phyloP scores from a whole-genome alignment of 1,284 basidiomycete genomes.

The Cutaneotrichosporon dermatis region DNA sequence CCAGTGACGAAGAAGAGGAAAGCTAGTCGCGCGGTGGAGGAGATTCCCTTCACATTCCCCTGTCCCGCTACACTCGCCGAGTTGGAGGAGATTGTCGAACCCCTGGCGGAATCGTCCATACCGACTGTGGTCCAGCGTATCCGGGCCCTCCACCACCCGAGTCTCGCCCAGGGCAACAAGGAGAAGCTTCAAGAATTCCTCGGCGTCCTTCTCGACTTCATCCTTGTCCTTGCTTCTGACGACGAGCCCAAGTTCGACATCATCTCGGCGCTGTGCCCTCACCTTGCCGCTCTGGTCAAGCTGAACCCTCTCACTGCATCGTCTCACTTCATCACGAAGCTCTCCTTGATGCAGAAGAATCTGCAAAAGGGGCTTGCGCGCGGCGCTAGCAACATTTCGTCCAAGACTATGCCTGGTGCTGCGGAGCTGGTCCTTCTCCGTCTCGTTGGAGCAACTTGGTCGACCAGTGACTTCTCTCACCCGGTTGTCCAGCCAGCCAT shows the following conservation, averaged over 20 bases:
- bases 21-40: constrained; percentile 56
- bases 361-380: constrained; percentile 74
- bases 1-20: constrained; percentile 28
- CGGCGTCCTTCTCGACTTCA: constrained; percentile 84
- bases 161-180: constrained; percentile 85
- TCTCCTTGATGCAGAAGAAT: constrained; percentile 91
- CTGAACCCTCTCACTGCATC: constrained; percentile 78
- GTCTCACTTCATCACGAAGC: constrained; percentile 73
- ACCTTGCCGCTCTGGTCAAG: constrained; percentile 73
- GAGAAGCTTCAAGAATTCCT: constrained; percentile 79
- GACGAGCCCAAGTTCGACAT: constrained; percentile 57
- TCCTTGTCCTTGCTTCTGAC: constrained; percentile 69
- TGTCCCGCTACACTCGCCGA: constrained; percentile 84
- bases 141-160: constrained; percentile 83
- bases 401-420: constrained; percentile 82
- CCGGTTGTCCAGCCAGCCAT: constrained; percentile 80
- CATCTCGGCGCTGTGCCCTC: constrained; percentile 69
- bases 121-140: constrained; percentile 86
- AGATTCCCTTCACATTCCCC: constrained; percentile 86
- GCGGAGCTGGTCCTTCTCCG: constrained; percentile 80
- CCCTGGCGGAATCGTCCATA: constrained; percentile 64
- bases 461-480: constrained; percentile 91
- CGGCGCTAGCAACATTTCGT: constrained; percentile 61
- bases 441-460: constrained; percentile 77
- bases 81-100: constrained; percentile 74